Evolutionary conservation across 495 filamentous ascomycete species (phyloP), one percentile per base, ranked within the genome.

Genomic region (Trypethelium eluteriae): DNA sequence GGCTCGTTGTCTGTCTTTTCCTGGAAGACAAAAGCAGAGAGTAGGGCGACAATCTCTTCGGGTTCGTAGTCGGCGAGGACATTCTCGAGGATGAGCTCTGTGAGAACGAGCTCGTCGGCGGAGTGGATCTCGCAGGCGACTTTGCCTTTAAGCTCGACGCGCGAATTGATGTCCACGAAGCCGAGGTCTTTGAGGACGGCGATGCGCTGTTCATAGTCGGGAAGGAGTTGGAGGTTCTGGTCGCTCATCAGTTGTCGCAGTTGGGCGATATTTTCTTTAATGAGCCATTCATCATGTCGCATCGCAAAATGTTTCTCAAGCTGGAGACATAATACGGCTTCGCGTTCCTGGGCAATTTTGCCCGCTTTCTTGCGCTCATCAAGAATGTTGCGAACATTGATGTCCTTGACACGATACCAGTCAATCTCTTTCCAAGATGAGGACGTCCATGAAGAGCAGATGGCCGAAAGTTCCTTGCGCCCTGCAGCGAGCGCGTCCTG

Each of bases 121-220:
- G 93, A 96, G 79, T 98, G 95, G 69, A 98, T 90, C 81, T 98
- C 94, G 79, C 94, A 98, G 18, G 94, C 94, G 39, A 98, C 94
- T 78, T 97, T 96, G 75, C 94, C 94, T 79, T 98, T 98, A 68
- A 98, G 82, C 77, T 93, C 88, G 39, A 98, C 93, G 57, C 92
- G 85, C 41, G 83, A 86, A 57, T 86, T 83, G 1, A 87, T 85
- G 76, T 98, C 94, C 64, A 98, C 88, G 70, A 98, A 98, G 2
- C 85, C 86, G 11, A 98, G 81, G 68, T 96, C 93, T 74, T 90
- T 91, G 59, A 98, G 82, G 0, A 98, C 94, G 59, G 87, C 85
- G 67, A 97, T 90, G 46, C 94, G 88, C 77, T 98, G 95, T 74
- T 97, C 90, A 72, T 98, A 98, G 77, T 98, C 95, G 0, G 94